These are phyloP conservation scores for Aspergillus clavatus DNA, from an alignment of 2,329 filamentous ascomycete genomes.

Conservation along the genomic window DNA sequence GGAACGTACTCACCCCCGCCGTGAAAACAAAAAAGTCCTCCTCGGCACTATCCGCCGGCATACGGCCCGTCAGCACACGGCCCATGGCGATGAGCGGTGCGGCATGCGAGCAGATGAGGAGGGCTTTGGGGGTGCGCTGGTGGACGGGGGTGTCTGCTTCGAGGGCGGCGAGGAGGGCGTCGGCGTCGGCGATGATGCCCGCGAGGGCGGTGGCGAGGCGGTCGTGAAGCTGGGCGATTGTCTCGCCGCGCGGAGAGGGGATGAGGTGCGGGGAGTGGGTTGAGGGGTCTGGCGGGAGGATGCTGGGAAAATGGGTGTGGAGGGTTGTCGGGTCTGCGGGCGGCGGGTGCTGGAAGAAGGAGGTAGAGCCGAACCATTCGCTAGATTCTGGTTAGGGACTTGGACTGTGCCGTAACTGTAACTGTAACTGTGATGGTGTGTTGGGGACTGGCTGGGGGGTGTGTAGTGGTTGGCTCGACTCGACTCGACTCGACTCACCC, in stretches of 20 bases:
- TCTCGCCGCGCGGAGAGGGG: slow-evolving; percentile 72
- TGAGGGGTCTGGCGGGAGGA: slow-evolving; percentile 47
- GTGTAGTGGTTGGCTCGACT: background rate
- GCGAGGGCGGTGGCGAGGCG: slow-evolving; percentile 67
- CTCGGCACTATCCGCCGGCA: slow-evolving; percentile 65
- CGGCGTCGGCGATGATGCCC: slow-evolving; percentile 67
- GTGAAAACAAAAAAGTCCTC: slow-evolving; percentile 86
- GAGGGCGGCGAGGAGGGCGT: slow-evolving; percentile 47
- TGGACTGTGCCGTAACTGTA: too few relatives aligned
- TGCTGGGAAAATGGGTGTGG: slow-evolving; percentile 56
- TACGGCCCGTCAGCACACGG: slow-evolving; percentile 69
- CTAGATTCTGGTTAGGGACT: too few relatives aligned
- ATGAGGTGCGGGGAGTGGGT: slow-evolving; percentile 59
- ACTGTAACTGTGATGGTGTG: background rate
- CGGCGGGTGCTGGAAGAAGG: slow-evolving; percentile 77
- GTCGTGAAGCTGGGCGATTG: slow-evolving; percentile 71
- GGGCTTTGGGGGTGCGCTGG: slow-evolving; percentile 52
- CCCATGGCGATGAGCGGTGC: slow-evolving; percentile 84
- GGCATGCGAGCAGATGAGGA: slow-evolving; percentile 84
- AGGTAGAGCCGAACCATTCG: slow-evolving; percentile 83
- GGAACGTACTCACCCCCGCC: slow-evolving; percentile 70
- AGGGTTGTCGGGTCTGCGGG: slow-evolving; percentile 64
- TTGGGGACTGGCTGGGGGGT: background rate
- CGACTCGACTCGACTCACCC: slow-evolving; percentile 36
- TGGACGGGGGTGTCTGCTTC: slow-evolving; percentile 50